Percentiles rank a stretch among this genome's conserved stretches.
Evolutionary conservation across 73 alveolate genomes (phyloP).

Genomic region (Loxodes magnus): DNA sequence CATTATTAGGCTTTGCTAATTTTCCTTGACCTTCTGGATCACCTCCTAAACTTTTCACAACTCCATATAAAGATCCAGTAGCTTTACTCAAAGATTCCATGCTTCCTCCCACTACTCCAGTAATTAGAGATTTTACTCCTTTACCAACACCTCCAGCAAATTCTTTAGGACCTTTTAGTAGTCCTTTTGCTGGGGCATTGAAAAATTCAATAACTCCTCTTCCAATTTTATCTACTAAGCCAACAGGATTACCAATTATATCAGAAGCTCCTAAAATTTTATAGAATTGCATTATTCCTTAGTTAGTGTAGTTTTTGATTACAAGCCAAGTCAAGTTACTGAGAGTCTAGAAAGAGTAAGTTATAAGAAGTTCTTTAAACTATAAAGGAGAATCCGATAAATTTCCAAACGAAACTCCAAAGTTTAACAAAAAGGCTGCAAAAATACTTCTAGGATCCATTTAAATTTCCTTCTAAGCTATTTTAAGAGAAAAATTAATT

Average conservation of each 20-base stretch:
- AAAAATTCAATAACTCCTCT: conserved; percentile 41
- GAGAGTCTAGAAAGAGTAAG: background rate
- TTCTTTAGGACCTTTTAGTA: conserved; percentile 34
- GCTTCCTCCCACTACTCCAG: conserved; percentile 66
- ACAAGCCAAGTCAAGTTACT: background rate
- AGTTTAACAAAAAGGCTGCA: background rate
- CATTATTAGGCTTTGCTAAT: conserved; percentile 58
- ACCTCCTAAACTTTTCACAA: conserved; percentile 64
- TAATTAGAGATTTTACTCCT: conserved; percentile 45
- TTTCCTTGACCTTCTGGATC: conserved; percentile 31
- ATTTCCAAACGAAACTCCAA: background rate
- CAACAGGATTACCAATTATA: conserved; percentile 47
- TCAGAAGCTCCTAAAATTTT: conserved; percentile 46
- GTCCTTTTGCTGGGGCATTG: conserved; percentile 47
- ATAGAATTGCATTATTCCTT: conserved; percentile 44
- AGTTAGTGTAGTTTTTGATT: conserved; percentile 28
- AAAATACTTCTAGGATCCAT: background rate
- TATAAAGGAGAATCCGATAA: background rate
- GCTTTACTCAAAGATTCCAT: conserved; percentile 71
- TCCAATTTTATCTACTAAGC: conserved; percentile 42
- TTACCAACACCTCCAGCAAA: conserved; percentile 22
- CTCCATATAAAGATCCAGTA: conserved; percentile 82
- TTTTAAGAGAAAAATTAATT: background rate
- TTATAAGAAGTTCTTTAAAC: background rate
- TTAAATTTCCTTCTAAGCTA: background rate